Percentiles rank a stretch among this genome's conserved stretches.
These are phyloP conservation scores for Globisporangium cylindrosporum DNA, from an alignment of 352 stramenopile species.

Conservation along the genomic window DNA sequence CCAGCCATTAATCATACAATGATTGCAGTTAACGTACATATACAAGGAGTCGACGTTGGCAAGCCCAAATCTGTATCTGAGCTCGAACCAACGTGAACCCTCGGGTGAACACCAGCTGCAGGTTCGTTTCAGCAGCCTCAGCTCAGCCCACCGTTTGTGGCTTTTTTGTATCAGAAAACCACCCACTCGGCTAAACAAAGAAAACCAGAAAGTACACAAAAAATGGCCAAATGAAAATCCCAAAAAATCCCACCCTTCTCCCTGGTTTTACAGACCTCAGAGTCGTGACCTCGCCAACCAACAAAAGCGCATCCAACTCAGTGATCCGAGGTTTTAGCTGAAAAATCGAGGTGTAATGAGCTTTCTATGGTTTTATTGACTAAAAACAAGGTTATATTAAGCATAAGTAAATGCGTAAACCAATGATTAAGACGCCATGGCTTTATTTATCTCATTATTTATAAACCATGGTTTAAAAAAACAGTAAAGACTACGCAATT, in stretches of 20 bases:
- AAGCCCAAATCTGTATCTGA: no score
- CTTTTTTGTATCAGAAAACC: not conserved
- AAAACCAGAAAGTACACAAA: not conserved
- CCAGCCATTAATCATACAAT: no score
- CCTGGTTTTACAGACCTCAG: not conserved
- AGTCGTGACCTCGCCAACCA: not conserved
- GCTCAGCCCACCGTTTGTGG: not conserved
- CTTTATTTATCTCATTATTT: no score
- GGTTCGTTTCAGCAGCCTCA: not conserved
- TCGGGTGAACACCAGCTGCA: no score
- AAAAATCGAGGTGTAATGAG: not conserved
- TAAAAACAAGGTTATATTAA: not conserved
- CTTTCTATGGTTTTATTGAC: not conserved
- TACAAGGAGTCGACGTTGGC: no score
- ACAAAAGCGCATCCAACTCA: constrained; percentile 4
- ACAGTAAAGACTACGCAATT: no score
- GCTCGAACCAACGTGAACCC: no score
- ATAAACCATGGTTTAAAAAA: no score
- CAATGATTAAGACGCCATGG: no score
- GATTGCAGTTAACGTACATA: no score
- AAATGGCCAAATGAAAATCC: not conserved
- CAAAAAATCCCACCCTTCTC: not conserved
- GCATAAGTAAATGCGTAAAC: no score
- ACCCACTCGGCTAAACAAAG: not conserved
- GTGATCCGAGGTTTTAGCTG: constrained; percentile 5